These are phyloP conservation scores for Russula ochroleuca DNA, from an alignment of 768 basidiomycete species.

Conservation along the genomic window DNA sequence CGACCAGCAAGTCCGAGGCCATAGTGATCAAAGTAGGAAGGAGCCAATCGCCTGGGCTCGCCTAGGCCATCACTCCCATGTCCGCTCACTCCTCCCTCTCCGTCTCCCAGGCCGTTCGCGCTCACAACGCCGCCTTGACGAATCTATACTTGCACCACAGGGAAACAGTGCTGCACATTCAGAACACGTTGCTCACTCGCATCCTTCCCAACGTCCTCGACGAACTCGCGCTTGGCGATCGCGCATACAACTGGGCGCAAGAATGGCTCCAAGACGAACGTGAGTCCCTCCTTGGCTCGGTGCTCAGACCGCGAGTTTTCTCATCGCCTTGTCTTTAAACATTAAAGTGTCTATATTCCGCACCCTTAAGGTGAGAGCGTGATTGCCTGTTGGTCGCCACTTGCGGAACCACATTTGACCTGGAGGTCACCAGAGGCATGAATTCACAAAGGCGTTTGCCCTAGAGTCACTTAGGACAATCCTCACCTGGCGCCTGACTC, in stretches of 20 bases:
- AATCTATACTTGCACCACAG: constrained; percentile 49
- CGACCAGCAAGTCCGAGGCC: constrained; percentile 33
- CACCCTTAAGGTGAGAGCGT: constrained; percentile 47
- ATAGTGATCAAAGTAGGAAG: not conserved
- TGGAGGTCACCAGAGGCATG: constrained; percentile 50
- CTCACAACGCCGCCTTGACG: constrained; percentile 44
- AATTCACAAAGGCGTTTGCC: constrained; percentile 59
- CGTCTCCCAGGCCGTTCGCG: constrained; percentile 15
- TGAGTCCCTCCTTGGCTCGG: constrained; percentile 36
- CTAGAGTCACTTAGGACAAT: constrained; percentile 54
- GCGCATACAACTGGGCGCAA: constrained; percentile 47
- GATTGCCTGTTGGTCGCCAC: not conserved
- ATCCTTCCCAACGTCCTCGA: constrained; percentile 57
- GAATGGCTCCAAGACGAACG: constrained; percentile 66
- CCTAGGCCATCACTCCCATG: too few relatives aligned
- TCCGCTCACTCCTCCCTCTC: not conserved
- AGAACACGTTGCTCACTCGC: constrained; percentile 49
- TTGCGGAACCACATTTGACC: not conserved
- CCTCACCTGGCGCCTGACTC: constrained; percentile 51
- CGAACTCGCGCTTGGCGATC: constrained; percentile 50
- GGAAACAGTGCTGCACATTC: constrained; percentile 45
- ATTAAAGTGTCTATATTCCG: constrained; percentile 35
- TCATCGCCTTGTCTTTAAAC: not conserved
- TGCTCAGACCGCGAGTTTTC: not conserved
- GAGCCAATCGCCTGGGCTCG: not conserved